Evolutionary conservation across 2,329 filamentous ascomycete species (phyloP), one percentile per base, ranked within the genome.

Genomic region (Sarocladiaceae sp.): DNA sequence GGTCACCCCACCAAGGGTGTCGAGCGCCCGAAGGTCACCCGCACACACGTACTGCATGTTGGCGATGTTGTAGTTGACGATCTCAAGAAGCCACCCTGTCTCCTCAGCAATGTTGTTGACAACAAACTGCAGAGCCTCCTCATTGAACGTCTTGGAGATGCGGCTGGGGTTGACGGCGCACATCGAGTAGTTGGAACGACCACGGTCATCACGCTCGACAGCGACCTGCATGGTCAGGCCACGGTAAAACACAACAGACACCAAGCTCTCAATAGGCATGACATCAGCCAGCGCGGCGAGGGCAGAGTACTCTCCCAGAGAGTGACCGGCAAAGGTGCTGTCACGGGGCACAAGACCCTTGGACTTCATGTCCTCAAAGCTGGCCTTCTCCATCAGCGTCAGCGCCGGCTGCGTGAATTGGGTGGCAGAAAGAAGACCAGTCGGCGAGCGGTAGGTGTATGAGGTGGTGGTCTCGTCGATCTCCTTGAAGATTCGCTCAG

Each of bases 401-500:
- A 98, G 73, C 42, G 93, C 93, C 26, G 93, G 93, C 68, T 98
- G 93, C 0, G 93, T 98, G 73, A 98, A 98, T 63, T 98, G 93
- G 4, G 93, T 98, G 3, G 94, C 93, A 29, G 93, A 98, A 31
- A 98, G 78, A 44, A 98, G 78, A 58, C 93, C 93, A 3, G 88
- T 94, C 2, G 93, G 93, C 11, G 93, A 98, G 48, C 86, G 81
- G 75, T 97, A 98, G 2, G 93, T 98, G 75, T 98, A 98, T 0
- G 87, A 97, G 5, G 86, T 87, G 2, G 91, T 97, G 61, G 76
- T 83, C 69, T 97, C 93, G 58, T 85, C 80, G 57, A 98, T 90
- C 58, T 95, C 90, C 74, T 98, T 97, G 79, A 98, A 98, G 62
- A 98, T 98, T 70, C 91, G 95, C 75, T 98, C 93, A 0, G 93